phyloP scores from a whole-genome alignment of 208 protist species.

The Angomonas deanei region DNA sequence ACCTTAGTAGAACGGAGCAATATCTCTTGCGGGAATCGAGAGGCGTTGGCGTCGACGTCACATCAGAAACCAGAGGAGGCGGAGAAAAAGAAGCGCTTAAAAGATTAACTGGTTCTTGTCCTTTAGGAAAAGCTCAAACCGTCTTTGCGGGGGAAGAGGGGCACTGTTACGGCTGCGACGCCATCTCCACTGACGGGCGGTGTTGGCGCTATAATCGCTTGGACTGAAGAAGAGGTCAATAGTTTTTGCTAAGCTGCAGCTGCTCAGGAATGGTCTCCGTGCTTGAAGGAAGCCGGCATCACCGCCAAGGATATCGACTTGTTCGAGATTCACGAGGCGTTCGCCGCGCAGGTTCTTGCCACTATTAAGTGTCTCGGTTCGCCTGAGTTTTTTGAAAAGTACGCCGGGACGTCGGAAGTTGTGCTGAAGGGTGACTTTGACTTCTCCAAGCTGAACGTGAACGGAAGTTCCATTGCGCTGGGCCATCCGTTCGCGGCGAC shows the following conservation, averaged over 20 bases:
- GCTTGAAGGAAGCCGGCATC: slow-evolving; percentile 59
- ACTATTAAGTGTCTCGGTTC: slow-evolving; percentile 66
- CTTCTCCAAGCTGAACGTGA: slow-evolving; percentile 74
- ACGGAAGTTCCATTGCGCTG: slow-evolving; percentile 76
- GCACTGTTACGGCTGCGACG: slow-evolving; percentile 83
- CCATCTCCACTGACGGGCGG: slow-evolving; percentile 79
- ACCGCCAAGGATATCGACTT: slow-evolving; percentile 77
- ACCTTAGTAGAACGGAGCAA: slow-evolving; percentile 76
- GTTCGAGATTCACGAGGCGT: slow-evolving; percentile 88
- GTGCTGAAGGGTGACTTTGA: slow-evolving; percentile 47
- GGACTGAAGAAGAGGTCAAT: slow-evolving; percentile 79
- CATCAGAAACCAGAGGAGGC: slow-evolving; percentile 66
- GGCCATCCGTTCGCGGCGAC: slow-evolving; percentile 88
- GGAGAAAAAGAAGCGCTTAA: slow-evolving; percentile 57
- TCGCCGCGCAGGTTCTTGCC: slow-evolving; percentile 81
- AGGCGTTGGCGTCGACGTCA: slow-evolving; percentile 51
- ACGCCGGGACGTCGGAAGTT: slow-evolving; percentile 22
- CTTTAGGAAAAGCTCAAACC: slow-evolving; percentile 28
- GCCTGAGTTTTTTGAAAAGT: slow-evolving; percentile 67
- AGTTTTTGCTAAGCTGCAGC: slow-evolving; percentile 83
- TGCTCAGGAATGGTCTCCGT: slow-evolving; percentile 66
- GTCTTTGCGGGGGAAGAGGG: slow-evolving; percentile 60
- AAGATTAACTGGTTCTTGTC: slow-evolving; percentile 65
- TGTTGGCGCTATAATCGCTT: slow-evolving; percentile 69
- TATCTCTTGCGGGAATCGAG: slow-evolving; percentile 64